These are phyloP conservation scores for Aspergillus uvarum DNA, from an alignment of 2,329 filamentous ascomycete species.

Conservation along the genomic window DNA sequence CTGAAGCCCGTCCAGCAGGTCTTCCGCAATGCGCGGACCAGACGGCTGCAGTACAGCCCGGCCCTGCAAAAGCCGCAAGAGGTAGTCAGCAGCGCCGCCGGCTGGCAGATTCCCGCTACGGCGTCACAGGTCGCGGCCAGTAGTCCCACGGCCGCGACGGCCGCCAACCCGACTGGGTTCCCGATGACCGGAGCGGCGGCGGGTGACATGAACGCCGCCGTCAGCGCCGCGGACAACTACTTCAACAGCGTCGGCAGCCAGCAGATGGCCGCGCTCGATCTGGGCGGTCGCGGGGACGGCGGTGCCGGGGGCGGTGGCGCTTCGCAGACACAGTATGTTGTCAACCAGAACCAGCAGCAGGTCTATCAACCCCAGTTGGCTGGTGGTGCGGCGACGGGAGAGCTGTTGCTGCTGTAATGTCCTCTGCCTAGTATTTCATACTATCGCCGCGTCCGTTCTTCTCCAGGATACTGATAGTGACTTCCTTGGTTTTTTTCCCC, in stretches of 20 bases:
- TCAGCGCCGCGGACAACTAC: conserved; percentile 84
- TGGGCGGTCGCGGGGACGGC: conserved; percentile 64
- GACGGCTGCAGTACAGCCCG: conserved; percentile 76
- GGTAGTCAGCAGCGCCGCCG: conserved; percentile 32
- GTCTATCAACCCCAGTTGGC: conserved; percentile 68
- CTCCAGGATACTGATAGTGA: conserved; percentile 5
- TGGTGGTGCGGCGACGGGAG: conserved; percentile 65
- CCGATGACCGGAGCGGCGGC: conserved; percentile 30
- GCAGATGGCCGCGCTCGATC: conserved; percentile 70
- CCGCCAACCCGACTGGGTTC: conserved; percentile 32
- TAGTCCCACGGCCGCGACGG: conserved; percentile 17
- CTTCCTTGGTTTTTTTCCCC: neutral
- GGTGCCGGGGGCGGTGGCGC: conserved; percentile 62
- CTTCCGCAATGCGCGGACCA: conserved; percentile 82
- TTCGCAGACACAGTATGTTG: conserved; percentile 58
- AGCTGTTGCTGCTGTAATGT: conserved; percentile 65
- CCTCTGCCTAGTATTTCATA: neutral
- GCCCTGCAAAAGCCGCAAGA: conserved; percentile 72
- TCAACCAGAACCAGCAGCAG: conserved; percentile 79
- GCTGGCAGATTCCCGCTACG: conserved; percentile 37
- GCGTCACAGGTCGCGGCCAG: conserved; percentile 24
- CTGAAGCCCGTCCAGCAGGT: conserved; percentile 97
- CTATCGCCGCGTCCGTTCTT: neutral
- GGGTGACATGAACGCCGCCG: conserved; percentile 65
- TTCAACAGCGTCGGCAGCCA: conserved; percentile 75